Evolutionary conservation across 2,329 filamentous ascomycete genomes (phyloP).

Genomic region (Onygenales sp.): DNA sequence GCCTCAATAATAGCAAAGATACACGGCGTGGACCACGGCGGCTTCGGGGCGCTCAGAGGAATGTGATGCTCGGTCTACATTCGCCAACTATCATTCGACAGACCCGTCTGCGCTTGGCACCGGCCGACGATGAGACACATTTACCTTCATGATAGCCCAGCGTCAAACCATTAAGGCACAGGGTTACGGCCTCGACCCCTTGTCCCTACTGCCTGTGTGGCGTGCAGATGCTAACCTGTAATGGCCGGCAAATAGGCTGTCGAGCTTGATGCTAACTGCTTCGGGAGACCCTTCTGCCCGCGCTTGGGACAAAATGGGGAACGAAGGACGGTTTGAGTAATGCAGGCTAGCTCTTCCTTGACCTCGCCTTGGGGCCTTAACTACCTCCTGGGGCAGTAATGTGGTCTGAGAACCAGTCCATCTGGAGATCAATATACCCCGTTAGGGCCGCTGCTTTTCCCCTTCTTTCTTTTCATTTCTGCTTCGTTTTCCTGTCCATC

Average conservation of each 20-base stretch:
- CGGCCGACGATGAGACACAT: constrained; percentile 7
- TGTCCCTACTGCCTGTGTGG: background rate
- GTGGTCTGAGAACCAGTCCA: background rate
- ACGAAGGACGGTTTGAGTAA: constrained; percentile 1
- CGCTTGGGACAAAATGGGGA: background rate
- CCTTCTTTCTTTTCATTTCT: background rate
- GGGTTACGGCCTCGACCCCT: constrained; percentile 3
- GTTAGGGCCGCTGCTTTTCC: background rate
- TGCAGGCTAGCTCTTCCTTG: background rate
- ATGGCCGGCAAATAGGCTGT: background rate
- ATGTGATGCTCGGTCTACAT: background rate
- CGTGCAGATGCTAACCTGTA: background rate
- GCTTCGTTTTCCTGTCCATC: background rate
- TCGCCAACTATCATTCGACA: background rate
- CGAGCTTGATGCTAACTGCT: background rate
- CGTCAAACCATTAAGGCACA: constrained; percentile 7
- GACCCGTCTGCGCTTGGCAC: background rate
- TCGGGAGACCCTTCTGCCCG: background rate
- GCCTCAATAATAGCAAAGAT: background rate
- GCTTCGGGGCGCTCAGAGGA: background rate
- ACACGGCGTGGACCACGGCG: background rate
- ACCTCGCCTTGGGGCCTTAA: background rate
- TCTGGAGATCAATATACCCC: background rate
- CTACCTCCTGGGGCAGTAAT: background rate
- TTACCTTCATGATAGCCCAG: constrained; percentile 3